These are phyloP conservation scores for Mycena albidolilacea DNA, from an alignment of 768 basidiomycete genomes.

Conservation along the genomic window DNA sequence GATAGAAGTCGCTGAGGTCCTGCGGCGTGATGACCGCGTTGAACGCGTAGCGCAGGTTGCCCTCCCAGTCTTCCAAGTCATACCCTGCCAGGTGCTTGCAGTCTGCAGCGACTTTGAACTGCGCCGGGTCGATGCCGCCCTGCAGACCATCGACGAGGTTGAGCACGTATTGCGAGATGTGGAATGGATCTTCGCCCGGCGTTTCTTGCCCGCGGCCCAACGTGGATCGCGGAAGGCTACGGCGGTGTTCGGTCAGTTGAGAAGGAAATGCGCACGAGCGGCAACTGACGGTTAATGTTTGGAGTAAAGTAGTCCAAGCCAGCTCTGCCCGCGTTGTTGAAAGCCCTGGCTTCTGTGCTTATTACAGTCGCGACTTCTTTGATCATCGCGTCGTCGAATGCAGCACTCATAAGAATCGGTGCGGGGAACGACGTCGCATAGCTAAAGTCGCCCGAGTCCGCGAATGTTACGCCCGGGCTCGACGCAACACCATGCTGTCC, in stretches of 20 bases:
- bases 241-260: constrained; percentile 39
- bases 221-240: constrained; percentile 71
- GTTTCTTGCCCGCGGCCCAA: constrained; percentile 76
- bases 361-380: constrained; percentile 64
- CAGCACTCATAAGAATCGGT: constrained; percentile 67
- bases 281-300: constrained; percentile 58
- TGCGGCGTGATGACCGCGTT: constrained; percentile 67
- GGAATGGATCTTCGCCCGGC: constrained; percentile 73
- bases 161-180: constrained; percentile 66
- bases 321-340: constrained; percentile 65
- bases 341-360: constrained; percentile 71
- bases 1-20: constrained; percentile 70
- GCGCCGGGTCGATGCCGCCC: constrained; percentile 69
- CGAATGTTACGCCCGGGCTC: constrained; percentile 68
- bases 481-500: constrained; percentile 67
- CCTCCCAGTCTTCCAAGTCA: constrained; percentile 72
- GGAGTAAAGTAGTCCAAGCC: constrained; percentile 73
- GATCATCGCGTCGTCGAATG: constrained; percentile 69
- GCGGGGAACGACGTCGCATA: constrained; percentile 73
- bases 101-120: constrained; percentile 67
- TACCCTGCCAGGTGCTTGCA: constrained; percentile 77
- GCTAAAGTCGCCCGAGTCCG: constrained; percentile 65
- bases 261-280: background rate
- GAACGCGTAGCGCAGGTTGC: constrained; percentile 64
- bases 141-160: constrained; percentile 69